Evolutionary conservation across 257 asterid genomes (phyloP), one percentile per base, ranked within the genome.

Genomic region (Rhazya stricta): DNA sequence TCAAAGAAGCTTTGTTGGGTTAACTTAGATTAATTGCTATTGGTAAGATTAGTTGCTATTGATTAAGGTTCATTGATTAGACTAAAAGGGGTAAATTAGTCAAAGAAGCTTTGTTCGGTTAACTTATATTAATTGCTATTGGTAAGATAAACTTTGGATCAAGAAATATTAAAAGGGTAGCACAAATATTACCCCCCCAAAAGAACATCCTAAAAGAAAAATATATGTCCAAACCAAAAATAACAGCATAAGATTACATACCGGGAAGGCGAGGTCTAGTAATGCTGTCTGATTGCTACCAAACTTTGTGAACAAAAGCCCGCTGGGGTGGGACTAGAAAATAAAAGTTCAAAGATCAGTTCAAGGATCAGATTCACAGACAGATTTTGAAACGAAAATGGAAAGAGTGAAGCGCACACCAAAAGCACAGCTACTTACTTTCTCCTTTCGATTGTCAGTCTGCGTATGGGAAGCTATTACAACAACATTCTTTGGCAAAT

Each of bases 181-280:
- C n/a, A n/a, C n/a, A n/a, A n/a, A n/a, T n/a, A n/a, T n/a, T n/a
- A n/a, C n/a, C n/a, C n/a, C n/a, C n/a, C n/a, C n/a, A n/a, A 71
- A 5, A 48, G 16, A 6, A 56, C 29, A 32, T 9, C 16, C 34
- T 6, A 9, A 29, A 50, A 68, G 56, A 41, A 46, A 50, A 41
- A 21, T 41, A 16, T 1, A 39, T 61, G 76, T 45, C 16, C 23
- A 13, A 50, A 51, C 4, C 27, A 18, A 4, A 51, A 51, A 21
- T 1, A 51, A 19, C 27, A 19, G 5, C 58, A 6, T 19, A 37
- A 69, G 36, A 69, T 29, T 12, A 19, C 91, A 74, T 88, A 92
- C 99, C 80, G 97, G 96, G 82, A 92, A 94, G 73, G 98, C 93
- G 84, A 89, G 73, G 83, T 94, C 97, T 72, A 90, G 94, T 85